Evolutionary conservation across 2,329 filamentous ascomycete species (phyloP), one percentile per base, ranked within the genome.

Genomic region (Dactylonectria estremocensis): DNA sequence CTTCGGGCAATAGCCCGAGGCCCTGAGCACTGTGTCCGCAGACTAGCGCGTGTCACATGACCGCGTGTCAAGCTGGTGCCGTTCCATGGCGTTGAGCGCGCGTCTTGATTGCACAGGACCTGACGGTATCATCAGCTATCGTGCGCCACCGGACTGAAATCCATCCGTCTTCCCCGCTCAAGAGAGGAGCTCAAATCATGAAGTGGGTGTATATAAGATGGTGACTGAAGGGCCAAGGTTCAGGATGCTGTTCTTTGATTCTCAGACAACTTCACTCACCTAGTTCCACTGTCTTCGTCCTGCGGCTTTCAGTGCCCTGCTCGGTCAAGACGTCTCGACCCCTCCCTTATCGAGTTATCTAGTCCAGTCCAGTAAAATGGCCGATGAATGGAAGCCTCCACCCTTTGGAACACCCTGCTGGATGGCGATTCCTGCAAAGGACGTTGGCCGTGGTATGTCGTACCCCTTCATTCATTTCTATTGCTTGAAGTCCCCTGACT

Each of bases 341-440:
- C 14, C 43, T 13, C 13, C 4, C 10, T 24, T 11, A 3, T 40
- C 18, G 10, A 10, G 35, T n/a, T 7, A 31, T 14, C 13, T 35
- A 22, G 5, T 1, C 4, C 2, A 3, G 8, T 8, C 14, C 13
- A 18, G 24, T 52, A n/a, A 48, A 48, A 64, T 24, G 50, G 77
- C 77, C 74, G 65, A 74, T 24, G 76, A 77, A 1, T 78, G 77
- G 77, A 78, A 77, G 46, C 74, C 76, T 11, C 77, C 77, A 2
- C 69, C 69, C 46, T 76, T 74, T 65, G 77, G 77, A 28, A 71
- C 70, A 10, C 77, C 77, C 2, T 66, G 75, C 16, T 78, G 77
- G 77, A 72, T 78, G 69, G 66, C 61, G 6, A 78, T 78, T 22
- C 74, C 77, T n/a, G 77, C 77, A 33, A 70, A 49, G 2, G 69